phyloP scores from a whole-genome alignment of 2,329 filamentous ascomycete species.

The Arthrobotrys sinensis region DNA sequence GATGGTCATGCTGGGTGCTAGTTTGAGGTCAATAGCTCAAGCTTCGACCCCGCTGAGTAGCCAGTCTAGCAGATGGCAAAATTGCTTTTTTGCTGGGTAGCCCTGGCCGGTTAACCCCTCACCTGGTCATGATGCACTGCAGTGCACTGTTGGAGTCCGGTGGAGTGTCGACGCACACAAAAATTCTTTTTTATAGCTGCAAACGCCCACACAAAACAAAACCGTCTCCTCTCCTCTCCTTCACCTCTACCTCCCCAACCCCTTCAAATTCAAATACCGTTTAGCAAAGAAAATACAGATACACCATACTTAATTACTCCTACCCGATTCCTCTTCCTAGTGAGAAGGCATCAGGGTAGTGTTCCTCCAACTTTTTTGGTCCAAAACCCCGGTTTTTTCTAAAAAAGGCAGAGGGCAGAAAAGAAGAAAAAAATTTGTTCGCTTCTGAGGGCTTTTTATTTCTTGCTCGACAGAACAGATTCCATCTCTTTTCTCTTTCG shows the following conservation, averaged over 20 bases:
- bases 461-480: slow-evolving; percentile 26
- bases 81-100: slow-evolving; percentile 41
- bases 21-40: slow-evolving; percentile 5
- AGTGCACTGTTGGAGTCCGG: slow-evolving; percentile 2
- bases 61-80: too few relatives aligned
- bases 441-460: slow-evolving; percentile 48
- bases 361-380: slow-evolving; percentile 40
- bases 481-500: slow-evolving; percentile 62
- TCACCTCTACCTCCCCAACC: slow-evolving; percentile 32
- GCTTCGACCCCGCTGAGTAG: slow-evolving; percentile 22
- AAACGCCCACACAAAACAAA: slow-evolving; percentile 41
- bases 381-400: slow-evolving; percentile 30
- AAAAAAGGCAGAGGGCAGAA: slow-evolving; percentile 53
- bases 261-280: slow-evolving; percentile 27
- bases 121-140: slow-evolving; percentile 21
- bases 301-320: slow-evolving; percentile 31
- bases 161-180: slow-evolving; percentile 55
- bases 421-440: slow-evolving; percentile 51
- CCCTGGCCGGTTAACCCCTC: slow-evolving; percentile 35
- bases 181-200: slow-evolving; percentile 54
- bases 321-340: slow-evolving; percentile 57
- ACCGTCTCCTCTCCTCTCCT: slow-evolving; percentile 8
- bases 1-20: slow-evolving; percentile 15
- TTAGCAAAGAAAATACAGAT: slow-evolving; percentile 30
- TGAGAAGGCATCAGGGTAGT: slow-evolving; percentile 59